Evolutionary conservation across 768 basidiomycete genomes (phyloP), one percentile per base, ranked within the genome.

Genomic region (Suillus lakei): DNA sequence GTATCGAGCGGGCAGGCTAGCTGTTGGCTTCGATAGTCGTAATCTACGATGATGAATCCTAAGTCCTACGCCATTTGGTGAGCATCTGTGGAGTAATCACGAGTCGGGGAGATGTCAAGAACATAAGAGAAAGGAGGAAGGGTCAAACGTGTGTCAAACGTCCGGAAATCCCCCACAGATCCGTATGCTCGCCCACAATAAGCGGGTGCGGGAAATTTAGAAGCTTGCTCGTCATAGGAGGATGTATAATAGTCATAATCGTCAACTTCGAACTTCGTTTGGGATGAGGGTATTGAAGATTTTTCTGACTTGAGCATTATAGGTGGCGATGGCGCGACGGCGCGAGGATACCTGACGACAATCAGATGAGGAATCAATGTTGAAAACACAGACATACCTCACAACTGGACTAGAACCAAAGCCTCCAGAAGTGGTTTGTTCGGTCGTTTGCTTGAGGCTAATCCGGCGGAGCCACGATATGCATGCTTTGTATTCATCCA

Each of bases 401-500:
- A 54, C 16, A 34, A 64, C 55, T 9, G 55, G 39, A 18, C 51
- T 36, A 44, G 44, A 50, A 23, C 64, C 64, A 39, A 65, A 65
- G 58, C 59, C 44, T 21, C 53, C 63, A 4, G 28, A 4, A 26
- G 23, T 30, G n/a, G 50, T 54, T 8, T 65, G 58, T 34, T 28
- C 43, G 15, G 51, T 38, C 26, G 39, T 58, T 28, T 60, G 48
- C 10, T 44, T 39, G 32, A 62, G 46, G 32, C 62, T 39, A 41
- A 32, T 59, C 21, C 66, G 63, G 44, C 63, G 55, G 61, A 64
- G 41, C 60, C 51, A 64, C 13, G n/a, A 23, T 16, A 65, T 60
- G 21, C 58, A 34, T 10, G 44, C 60, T 44, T 54, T 38, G 80
- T 74, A 82, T 73, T 86, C 69, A 68, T 75, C 43, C 68, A 76